phyloP scores from a whole-genome alignment of 495 filamentous ascomycete genomes.

The Xylaria venustula region DNA sequence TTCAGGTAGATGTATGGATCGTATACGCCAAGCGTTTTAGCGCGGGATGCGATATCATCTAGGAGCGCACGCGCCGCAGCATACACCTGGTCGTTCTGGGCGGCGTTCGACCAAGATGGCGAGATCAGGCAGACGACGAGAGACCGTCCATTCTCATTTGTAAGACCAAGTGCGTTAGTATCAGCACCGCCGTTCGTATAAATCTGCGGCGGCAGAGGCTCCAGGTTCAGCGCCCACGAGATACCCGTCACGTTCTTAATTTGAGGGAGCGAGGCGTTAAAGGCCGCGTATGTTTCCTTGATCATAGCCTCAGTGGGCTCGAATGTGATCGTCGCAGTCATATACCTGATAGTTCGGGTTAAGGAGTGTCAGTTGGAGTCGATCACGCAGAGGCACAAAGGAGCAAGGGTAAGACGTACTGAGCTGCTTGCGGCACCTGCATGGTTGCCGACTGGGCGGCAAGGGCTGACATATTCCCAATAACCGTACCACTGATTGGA shows the following conservation, averaged over 20 bases:
- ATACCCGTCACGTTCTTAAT: slow-evolving; percentile 13
- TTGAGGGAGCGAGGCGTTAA: slow-evolving; percentile 8
- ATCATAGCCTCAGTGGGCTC: slow-evolving; percentile 14
- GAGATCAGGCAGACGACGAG: slow-evolving; percentile 15
- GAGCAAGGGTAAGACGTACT: neutral
- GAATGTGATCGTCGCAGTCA: slow-evolving; percentile 1
- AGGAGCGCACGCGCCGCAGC: slow-evolving; percentile 8
- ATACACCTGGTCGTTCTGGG: slow-evolving; percentile 18
- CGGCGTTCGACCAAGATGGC: slow-evolving; percentile 18
- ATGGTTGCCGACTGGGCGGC: neutral
- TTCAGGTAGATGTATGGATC: slow-evolving; percentile 28
- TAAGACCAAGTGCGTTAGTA: slow-evolving; percentile 47
- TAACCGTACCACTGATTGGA: neutral
- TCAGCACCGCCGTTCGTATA: slow-evolving; percentile 29
- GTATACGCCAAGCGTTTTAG: neutral
- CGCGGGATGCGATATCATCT: slow-evolving; percentile 8
- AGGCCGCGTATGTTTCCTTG: slow-evolving; percentile 13
- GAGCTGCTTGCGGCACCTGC: neutral
- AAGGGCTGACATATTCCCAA: slow-evolving; percentile 1
- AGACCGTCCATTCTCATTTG: neutral
- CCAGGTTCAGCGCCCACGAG: slow-evolving; percentile 35
- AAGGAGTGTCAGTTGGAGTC: too few species aligned
- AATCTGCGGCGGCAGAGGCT: slow-evolving; percentile 46
- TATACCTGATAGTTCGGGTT: neutral
- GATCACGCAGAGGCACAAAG: too few species aligned